Conservation (phyloP, 2,329 filamentous ascomycete species). For the Moelleriella libera region DNA sequence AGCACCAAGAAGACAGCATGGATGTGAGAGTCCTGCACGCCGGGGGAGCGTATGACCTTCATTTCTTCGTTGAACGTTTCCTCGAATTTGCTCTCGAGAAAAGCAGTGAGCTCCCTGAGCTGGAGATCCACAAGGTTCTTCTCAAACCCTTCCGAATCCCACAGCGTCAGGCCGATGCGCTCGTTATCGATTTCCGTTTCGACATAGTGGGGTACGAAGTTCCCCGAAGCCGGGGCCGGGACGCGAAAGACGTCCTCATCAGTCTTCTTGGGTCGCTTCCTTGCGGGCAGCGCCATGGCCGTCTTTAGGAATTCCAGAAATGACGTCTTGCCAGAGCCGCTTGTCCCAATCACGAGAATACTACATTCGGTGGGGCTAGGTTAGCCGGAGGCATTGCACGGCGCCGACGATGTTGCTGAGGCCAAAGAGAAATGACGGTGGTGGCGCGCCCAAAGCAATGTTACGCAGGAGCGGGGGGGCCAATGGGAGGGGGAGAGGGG, state of each 20-base stretch:
- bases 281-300: constrained; percentile 67
- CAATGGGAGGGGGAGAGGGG: neutral
- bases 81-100: constrained; percentile 96
- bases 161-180: constrained; percentile 80
- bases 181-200: constrained; percentile 92
- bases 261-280: constrained; percentile 50
- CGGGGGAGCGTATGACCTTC: constrained; percentile 88
- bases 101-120: constrained; percentile 77
- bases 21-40: constrained; percentile 90
- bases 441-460: neutral
- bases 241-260: constrained; percentile 45
- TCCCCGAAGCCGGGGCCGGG: constrained; percentile 41
- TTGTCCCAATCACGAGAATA: constrained; percentile 78
- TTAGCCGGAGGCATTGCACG: constrained; percentile 3
- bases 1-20: constrained; percentile 89
- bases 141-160: constrained; percentile 92
- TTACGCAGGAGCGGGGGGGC: neutral
- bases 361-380: constrained; percentile 27
- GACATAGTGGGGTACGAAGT: constrained; percentile 77
- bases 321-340: constrained; percentile 83
- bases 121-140: constrained; percentile 93
- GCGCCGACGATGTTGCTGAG: neutral
- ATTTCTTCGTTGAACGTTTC: constrained; percentile 96
- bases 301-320: constrained; percentile 93
- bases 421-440: neutral